phyloP scores from a whole-genome alignment of 2,329 filamentous ascomycete genomes.

The Aspergillus flavus region DNA sequence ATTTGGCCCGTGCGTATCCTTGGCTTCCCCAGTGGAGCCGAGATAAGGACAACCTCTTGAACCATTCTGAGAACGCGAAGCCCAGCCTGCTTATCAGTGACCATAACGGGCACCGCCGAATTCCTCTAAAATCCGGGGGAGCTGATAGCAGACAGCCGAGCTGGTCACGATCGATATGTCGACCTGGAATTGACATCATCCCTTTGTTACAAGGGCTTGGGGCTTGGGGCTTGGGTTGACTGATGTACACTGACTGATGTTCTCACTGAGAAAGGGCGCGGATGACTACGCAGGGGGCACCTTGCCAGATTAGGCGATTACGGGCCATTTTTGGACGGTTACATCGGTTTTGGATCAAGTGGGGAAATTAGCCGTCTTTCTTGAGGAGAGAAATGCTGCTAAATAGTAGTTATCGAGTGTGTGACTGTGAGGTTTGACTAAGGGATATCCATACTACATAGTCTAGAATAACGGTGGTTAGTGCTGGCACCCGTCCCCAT shows the following conservation, averaged over 20 bases:
- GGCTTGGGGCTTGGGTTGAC: background rate
- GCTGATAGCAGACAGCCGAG: constrained; percentile 14
- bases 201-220: background rate
- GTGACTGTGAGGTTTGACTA: constrained; percentile 1
- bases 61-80: background rate
- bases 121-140: background rate
- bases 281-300: background rate
- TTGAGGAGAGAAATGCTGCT: background rate
- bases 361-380: background rate
- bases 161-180: background rate
- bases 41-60: constrained; percentile 3
- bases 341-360: background rate
- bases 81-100: constrained; percentile 9
- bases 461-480: background rate
- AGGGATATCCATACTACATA: background rate
- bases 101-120: constrained; percentile 11
- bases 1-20: background rate
- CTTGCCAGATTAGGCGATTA: background rate
- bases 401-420: background rate
- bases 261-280: background rate
- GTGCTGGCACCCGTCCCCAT: background rate
- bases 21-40: background rate
- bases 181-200: background rate
- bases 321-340: background rate
- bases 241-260: background rate